Base-by-base conservation (phyloP, 768 basidiomycete species). In the Scleroderma citrinum region DNA sequence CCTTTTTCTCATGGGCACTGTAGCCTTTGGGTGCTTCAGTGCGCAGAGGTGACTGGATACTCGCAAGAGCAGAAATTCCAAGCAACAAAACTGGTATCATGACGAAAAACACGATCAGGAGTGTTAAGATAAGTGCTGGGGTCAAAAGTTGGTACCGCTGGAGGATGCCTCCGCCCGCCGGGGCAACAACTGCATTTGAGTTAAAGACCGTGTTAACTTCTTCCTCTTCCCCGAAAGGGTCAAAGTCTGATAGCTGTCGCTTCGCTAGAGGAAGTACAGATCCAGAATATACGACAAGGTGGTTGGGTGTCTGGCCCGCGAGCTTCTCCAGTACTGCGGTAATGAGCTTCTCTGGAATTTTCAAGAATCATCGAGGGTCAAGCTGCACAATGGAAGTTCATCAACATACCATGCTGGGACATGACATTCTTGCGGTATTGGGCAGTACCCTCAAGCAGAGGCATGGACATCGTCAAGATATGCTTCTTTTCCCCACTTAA, bases 71-170 rank as follows among this genome's bases (percentile, higher is more conserved):
- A 19, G 67, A 72, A 46, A 90, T 74, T 24, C 83, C 83, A 34
- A 85, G 48, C 61, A 82, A 69, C 11, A 87, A 61, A 41, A 85
- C 65, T 1, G 91, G 87, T 20, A 91, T 59, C 12, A 87, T 69
- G 44, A 88, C 59, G 63, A 88, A 85, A 59, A 90, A 71, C 0
- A 69, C 68, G 39, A 90, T 66, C 43, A 90, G 74, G 16, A 91
- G 74, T 7, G 73, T 63, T 4, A 74, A 76, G 64, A 91, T 87
- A 42, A 92, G 73, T 1, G 76, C 84, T 1, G 89, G 85, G 0
- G 87, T 87, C 42, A 91, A 77, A 40, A 89, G 75, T 60, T 89
- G 87, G 64, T 89, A 90, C 30, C 73, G 78, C 52, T 81, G 75
- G 23, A 91, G 74, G 48, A 90, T 81, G 10, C 86, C 84, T 20